Base-by-base conservation (phyloP, 345 rosid genomes). In the Corymbia maculata region DNA sequence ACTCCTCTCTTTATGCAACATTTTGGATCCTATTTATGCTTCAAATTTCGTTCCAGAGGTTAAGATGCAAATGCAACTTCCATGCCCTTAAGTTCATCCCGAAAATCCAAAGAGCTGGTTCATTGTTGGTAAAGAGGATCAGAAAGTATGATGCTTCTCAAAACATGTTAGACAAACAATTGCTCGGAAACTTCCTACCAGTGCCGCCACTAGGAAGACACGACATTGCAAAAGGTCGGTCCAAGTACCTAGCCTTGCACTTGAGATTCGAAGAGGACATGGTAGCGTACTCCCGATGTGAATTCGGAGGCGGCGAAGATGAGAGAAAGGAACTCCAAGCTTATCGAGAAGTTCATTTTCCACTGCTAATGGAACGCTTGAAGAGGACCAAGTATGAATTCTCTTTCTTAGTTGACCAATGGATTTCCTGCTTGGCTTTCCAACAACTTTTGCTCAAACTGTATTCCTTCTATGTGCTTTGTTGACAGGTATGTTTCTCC, bases 31-130 rank as follows among this genome's bases (percentile, higher is more conserved):
- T 75, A 21, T 44, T 75, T 10, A 75, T 42, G 84, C 84, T 75
- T 44, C 84, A 28, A 5, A 53, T 79, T 61, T 68, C 70, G 68
- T 59, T 89, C 68, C 95, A 96, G 99, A 95, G 91, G 89, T 88
- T 98, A 87, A 92, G 99, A 86, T 96, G 99, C 90, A 98, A 98
- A 91, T 98, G 99, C 90, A 96, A 96, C 95, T 96, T 98, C 87
- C 99, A 96, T 88, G 98, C 97, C 10, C 80, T 96, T 89, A 96
- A 94, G 89, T 98, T 98, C 61, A 93, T 88, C 61, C 96, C 96
- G 6, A 94, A 95, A 91, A 96, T 96, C 86, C 97, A 94, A 93
- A 89, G 93, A 91, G 93, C 88, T 3, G 98, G 95, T 89, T 92
- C 98, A 13, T 28, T 95, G 79, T 87, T 98, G 87, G 90, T 96